Evolutionary conservation across 1,139 yeast species (phyloP).

Genomic region (Pneumocystis murina): DNA sequence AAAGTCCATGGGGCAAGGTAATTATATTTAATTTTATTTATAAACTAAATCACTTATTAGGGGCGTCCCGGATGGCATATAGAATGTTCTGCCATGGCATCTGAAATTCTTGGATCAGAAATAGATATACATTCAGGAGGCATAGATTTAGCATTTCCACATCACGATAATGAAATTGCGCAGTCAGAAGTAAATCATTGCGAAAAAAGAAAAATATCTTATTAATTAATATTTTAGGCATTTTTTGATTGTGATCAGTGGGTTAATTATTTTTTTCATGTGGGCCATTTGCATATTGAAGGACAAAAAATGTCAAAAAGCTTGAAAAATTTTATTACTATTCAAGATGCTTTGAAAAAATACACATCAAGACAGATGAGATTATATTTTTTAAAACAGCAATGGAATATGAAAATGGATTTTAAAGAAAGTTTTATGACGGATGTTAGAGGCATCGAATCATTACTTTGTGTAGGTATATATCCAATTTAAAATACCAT

Average conservation of each 20-base stretch:
- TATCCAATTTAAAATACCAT: constrained; percentile 6
- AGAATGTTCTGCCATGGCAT: constrained; percentile 98
- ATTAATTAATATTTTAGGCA: constrained; percentile 29
- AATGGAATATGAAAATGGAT: constrained; percentile 87
- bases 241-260: constrained; percentile 79
- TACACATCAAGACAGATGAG: constrained; percentile 72
- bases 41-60: constrained; percentile 13
- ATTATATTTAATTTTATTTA: not conserved
- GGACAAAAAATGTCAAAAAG: constrained; percentile 98
- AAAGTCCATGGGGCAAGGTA: constrained; percentile 72
- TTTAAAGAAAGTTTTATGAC: constrained; percentile 62
- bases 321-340: constrained; percentile 84
- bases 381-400: constrained; percentile 74
- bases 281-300: constrained; percentile 93
- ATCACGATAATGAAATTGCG: constrained; percentile 94
- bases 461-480: constrained; percentile 23
- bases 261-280: constrained; percentile 91
- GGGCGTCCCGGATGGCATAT: constrained; percentile 99
- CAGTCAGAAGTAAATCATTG: constrained; percentile 46
- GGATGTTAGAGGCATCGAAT: constrained; percentile 44
- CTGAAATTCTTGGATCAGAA: constrained; percentile 63
- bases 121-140: constrained; percentile 98
- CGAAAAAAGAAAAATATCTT: not conserved
- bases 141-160: constrained; percentile 96
- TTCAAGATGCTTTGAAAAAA: constrained; percentile 63